These are phyloP conservation scores for Leucosporidium creatinivorum DNA, from an alignment of 768 basidiomycete genomes.

Conservation along the genomic window DNA sequence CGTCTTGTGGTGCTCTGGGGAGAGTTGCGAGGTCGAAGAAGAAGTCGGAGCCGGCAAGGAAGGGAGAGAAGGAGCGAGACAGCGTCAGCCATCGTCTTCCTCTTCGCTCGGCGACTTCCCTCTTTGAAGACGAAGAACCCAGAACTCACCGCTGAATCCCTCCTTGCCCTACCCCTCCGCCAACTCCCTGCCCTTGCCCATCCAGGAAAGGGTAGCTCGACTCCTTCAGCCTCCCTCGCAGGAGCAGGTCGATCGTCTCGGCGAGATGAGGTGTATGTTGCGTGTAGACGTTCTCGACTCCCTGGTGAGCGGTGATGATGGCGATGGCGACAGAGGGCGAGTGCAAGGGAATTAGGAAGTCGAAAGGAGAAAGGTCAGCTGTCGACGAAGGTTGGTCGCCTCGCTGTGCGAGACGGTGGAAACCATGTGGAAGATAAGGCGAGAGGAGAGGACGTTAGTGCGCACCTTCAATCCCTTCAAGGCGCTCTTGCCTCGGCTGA, in stretches of 20 bases:
- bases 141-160: conserved; percentile 9
- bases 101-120: not conserved
- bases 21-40: no score
- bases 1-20: conserved; percentile 70
- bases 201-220: conserved; percentile 83
- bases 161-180: conserved; percentile 7
- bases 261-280: conserved; percentile 91
- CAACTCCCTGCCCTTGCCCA: conserved; percentile 43
- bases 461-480: conserved; percentile 86
- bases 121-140: not conserved
- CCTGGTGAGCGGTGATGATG: conserved; percentile 47
- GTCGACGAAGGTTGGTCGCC: no score
- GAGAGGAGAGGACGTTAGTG: not conserved
- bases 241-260: conserved; percentile 80
- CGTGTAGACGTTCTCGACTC: conserved; percentile 98
- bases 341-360: no score
- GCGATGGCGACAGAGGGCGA: conserved; percentile 10
- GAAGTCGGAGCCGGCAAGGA: not conserved
- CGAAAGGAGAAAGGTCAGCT: no score
- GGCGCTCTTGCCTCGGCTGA: conserved; percentile 88
- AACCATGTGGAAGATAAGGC: no score
- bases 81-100: no score
- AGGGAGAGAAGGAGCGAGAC: not conserved
- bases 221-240: conserved; percentile 79
- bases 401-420: not conserved